Evolutionary conservation across 805 yeast genomes (phyloP).

Genomic region (Candida andamanensis): DNA sequence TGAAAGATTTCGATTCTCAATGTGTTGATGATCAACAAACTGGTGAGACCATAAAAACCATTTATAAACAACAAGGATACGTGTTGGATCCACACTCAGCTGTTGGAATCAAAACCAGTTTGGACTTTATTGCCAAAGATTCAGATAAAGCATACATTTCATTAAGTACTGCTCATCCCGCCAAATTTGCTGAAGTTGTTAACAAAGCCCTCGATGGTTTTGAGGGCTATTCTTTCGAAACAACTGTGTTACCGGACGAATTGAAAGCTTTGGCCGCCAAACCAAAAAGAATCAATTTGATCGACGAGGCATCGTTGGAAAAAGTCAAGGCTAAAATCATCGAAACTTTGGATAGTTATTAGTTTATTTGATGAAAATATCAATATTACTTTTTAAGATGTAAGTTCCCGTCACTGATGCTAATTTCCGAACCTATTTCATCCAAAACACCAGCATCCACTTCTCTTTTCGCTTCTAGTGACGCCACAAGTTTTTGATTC

Average conservation of each 20-base stretch:
- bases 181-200: constrained; percentile 96
- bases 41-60: constrained; percentile 65
- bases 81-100: constrained; percentile 96
- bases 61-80: constrained; percentile 64
- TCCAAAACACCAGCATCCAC: constrained; percentile 52
- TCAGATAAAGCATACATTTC: constrained; percentile 54
- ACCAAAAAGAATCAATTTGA: constrained; percentile 67
- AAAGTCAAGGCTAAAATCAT: constrained; percentile 71
- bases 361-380: too few relatives aligned
- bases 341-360: constrained; percentile 48
- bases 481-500: constrained; percentile 74
- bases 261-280: constrained; percentile 64
- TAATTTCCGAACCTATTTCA: constrained; percentile 74
- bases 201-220: constrained; percentile 64
- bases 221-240: constrained; percentile 78
- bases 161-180: constrained; percentile 97
- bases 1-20: constrained; percentile 67
- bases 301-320: constrained; percentile 69
- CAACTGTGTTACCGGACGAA: constrained; percentile 85
- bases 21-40: constrained; percentile 78
- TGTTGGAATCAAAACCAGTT: constrained; percentile 82
- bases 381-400: too few relatives aligned
- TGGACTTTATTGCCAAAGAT: constrained; percentile 49
- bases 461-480: constrained; percentile 68
- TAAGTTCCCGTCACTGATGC: constrained; percentile 14